Evolutionary conservation across 129 eudicot species (phyloP).

Genomic region (Arctium minus): DNA sequence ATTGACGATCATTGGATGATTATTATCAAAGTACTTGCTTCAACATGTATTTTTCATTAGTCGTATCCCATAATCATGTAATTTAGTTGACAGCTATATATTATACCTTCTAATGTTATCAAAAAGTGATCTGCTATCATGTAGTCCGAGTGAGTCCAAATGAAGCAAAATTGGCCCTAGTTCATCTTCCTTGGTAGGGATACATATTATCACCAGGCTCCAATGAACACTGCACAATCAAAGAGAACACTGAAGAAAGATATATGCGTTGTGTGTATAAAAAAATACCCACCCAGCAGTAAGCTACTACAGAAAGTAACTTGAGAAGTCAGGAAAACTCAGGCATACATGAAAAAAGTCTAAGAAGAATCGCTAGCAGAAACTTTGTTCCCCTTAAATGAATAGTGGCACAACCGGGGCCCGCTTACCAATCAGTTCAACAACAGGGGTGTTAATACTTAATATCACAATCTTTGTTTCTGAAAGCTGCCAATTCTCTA

Average conservation of each 20-base stretch:
- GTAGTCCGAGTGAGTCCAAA: conserved; percentile 85
- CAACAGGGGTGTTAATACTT: too few relatives aligned
- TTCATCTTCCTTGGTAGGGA: conserved; percentile 75
- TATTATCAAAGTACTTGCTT: too few relatives aligned
- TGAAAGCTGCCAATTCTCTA: too few relatives aligned
- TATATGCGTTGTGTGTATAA: background rate
- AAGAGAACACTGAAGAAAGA: background rate
- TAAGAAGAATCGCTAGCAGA: background rate
- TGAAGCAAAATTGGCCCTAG: conserved; percentile 86
- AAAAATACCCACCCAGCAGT: background rate
- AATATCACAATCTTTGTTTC: too few relatives aligned
- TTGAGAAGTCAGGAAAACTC: too few relatives aligned
- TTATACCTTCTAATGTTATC: conserved; percentile 63
- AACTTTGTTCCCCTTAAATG: background rate
- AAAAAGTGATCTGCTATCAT: conserved; percentile 49
- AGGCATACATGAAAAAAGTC: background rate
- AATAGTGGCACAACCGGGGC: background rate
- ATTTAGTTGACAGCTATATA: background rate
- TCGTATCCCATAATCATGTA: background rate
- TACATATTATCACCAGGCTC: conserved; percentile 91
- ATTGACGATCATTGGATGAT: background rate
- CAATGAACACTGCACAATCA: conserved; percentile 65
- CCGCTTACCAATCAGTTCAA: too few relatives aligned
- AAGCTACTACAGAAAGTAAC: background rate
- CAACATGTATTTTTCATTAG: background rate